Base-by-base conservation (phyloP, 768 basidiomycete genomes). In the Melanogaster broomeanus region DNA sequence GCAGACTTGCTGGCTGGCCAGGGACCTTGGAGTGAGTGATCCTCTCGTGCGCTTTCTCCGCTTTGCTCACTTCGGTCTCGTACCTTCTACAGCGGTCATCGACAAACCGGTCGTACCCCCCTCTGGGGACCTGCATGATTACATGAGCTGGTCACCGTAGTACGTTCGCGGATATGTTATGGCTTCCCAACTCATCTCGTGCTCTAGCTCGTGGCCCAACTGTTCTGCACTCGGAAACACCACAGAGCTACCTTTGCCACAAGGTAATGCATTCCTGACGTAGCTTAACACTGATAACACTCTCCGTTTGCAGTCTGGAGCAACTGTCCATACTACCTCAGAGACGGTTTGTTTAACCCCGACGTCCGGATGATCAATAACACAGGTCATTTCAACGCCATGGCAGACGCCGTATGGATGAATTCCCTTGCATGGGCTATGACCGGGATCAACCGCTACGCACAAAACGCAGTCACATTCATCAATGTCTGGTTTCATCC, bases 111-210 rank as follows among this genome's bases (percentile, higher is more conserved):
- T 77, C 27, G 61, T 67, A 5, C 74, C 83, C 2, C 81, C 81
- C 3, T 76, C 77, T 18, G 80, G 80, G 2, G 71, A 82, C 59
- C 72, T 73, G 30, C 80, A 83, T 53, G 84, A 85, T 60, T 87
- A 84, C 61, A 74, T 86, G 77, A 85, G 83, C 62, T 85, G 82
- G 80, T 80, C 83, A 13, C 84, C 85, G 35, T 87, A 86, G 84
- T 85, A 65, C 41, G 81, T 63, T 12, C 22, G 22, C 18, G 4
- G 21, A 18, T 22, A 9, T 30, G 9, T 11, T 44, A 25, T 38
- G 18, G n/a, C 4, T 15, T 24, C 42, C 22, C 10, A 11, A 4
- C n/a, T 37, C 28, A 34, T 13, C 12, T n/a, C 4, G 21, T 28
- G 22, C 30, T n/a, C 25, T 51, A 83, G 82, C 52, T 79, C 73